Percentiles rank a stretch among this genome's conserved stretches.
phyloP scores from a whole-genome alignment of 768 basidiomycete species.

The Macrolepiota dolichaula region DNA sequence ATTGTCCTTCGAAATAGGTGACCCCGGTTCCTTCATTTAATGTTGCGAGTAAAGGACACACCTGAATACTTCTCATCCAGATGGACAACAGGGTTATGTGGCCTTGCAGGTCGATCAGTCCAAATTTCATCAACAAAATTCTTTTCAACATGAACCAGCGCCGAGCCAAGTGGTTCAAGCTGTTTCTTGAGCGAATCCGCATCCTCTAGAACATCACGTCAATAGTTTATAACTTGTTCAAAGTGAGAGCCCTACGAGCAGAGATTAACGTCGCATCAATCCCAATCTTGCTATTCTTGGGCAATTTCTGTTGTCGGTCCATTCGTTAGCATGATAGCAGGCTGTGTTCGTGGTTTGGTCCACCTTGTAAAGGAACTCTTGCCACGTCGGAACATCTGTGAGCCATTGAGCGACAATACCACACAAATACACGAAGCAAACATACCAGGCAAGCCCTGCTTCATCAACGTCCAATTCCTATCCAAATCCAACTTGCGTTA shows the following conservation, averaged over 20 bases:
- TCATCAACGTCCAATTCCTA: conserved; percentile 93
- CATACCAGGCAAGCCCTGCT: conserved; percentile 78
- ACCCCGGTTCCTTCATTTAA: not conserved
- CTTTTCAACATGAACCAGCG: conserved; percentile 57
- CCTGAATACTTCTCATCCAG: conserved; percentile 78
- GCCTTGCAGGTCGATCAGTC: conserved; percentile 68
- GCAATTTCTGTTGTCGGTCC: conserved; percentile 47
- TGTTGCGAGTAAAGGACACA: conserved; percentile 12
- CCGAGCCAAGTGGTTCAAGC: conserved; percentile 50
- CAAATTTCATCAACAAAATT: conserved; percentile 86
- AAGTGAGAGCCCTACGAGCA: conserved; percentile 40
- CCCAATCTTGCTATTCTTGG: conserved; percentile 63
- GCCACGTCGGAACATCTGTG: conserved; percentile 85
- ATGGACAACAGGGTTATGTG: conserved; percentile 61
- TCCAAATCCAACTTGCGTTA: not conserved
- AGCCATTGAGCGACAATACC: not conserved
- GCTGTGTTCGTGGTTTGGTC: not conserved
- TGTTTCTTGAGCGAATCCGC: conserved; percentile 58
- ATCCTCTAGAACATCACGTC: conserved; percentile 42
- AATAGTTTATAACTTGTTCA: not conserved
- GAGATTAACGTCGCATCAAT: conserved; percentile 79
- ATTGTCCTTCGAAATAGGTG: conserved; percentile 44
- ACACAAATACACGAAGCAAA: not conserved
- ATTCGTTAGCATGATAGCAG: not conserved
- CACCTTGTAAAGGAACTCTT: conserved; percentile 79